Base-by-base conservation (phyloP, 805 yeast species). In the Scheffersomyces ergatensis region DNA sequence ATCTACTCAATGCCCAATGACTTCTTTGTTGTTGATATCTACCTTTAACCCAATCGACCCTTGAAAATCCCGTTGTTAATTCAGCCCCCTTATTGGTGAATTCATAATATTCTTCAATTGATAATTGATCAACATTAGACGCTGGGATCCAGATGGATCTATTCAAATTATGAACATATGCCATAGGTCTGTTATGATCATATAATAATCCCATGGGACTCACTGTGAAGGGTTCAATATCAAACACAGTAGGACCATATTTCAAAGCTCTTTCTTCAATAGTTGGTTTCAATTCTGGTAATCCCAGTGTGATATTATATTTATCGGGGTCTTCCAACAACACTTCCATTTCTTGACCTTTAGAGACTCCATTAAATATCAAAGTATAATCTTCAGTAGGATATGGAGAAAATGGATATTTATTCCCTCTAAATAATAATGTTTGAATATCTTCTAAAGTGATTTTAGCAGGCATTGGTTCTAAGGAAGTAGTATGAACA, bases 111-210 rank as follows among this genome's bases (percentile, higher is more conserved):
- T 93, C 98, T 57, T 89, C 96, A 46, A 89, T 71, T 30, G 59
- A 88, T 77, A 44, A 85, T 55, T 38, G 86, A 63, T 51, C 80
- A 58, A 48, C 89, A 78, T 87, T 89, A 76, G 68, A 59, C 48
- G 89, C 96, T 2, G 97, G 92, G 38, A 90, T 70, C 97, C 98
- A 92, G 38, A 86, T 61, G 36, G 85, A 85, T 57, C 97, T 78
- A 43, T 77, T 70, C 45, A 89, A 71, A 43, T 67, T 71, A 47
- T 74, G 70, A 18, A 81, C 85, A 47, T 76, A 74, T 15, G 81
- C 65, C 41, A 89, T 54, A 12, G 97, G 95, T 17, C 63, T 51
- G 49, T 82, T 80, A 62, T 78, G 87, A 42, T 76, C 78, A 65
- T 77, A 90, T 27, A 78, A 62, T 26, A 89, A 58, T 2, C 77